These are phyloP conservation scores for Rhizopogon vinicolor DNA, from an alignment of 768 basidiomycete genomes.

Conservation along the genomic window DNA sequence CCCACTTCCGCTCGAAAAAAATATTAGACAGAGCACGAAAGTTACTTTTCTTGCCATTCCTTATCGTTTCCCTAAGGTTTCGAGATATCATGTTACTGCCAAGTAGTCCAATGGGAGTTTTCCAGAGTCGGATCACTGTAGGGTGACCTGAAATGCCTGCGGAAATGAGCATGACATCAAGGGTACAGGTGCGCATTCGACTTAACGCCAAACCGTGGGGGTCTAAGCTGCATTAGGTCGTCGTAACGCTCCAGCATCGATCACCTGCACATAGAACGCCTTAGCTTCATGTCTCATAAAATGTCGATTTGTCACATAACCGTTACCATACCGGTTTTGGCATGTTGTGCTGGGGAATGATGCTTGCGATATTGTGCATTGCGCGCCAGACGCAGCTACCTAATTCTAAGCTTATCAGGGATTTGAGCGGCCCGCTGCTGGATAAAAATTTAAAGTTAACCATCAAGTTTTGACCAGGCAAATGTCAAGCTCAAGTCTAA, in stretches of 20 bases:
- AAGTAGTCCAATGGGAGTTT: neutral
- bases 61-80: neutral
- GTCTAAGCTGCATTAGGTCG: neutral
- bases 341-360: neutral
- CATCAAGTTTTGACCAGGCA: too few relatives aligned
- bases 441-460: too few relatives aligned
- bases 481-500: too few relatives aligned
- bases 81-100: neutral
- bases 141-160: neutral
- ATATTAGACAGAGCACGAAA: neutral
- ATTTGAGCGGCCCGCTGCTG: neutral
- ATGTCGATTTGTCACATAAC: neutral
- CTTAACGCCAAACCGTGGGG: constrained; percentile 5
- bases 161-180: neutral
- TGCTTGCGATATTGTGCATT: neutral
- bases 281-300: neutral
- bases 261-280: neutral
- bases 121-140: neutral
- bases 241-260: neutral
- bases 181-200: neutral
- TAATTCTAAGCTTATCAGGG: neutral
- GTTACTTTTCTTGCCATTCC: neutral
- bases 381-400: neutral
- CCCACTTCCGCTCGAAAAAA: neutral
- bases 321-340: neutral